Evolutionary conservation across 2,329 filamentous ascomycete species (phyloP), one percentile per base, ranked within the genome.

Genomic region (Arthrocladium fulminans): DNA sequence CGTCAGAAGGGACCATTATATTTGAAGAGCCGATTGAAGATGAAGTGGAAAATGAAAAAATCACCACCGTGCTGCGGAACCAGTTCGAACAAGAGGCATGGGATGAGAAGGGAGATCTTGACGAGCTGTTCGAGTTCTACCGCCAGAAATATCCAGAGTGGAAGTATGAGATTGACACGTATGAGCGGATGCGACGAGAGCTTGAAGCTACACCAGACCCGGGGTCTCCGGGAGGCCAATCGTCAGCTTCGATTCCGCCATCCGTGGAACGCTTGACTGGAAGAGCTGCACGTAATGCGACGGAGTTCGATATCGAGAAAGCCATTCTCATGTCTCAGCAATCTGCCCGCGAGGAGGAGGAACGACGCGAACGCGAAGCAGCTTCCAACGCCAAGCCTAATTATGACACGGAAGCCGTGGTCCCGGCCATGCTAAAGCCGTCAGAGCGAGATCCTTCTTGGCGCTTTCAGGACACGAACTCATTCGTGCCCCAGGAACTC

Each of bases 301-400:
- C 69, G 47, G 71, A 74, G 51, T 60, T 73, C 3, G 71, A 74
- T 48, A 68, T 74, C 41, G 66, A 73, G 48, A 71, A 68, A 46
- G 70, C 70, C 2, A 61, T 74, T 29, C 64, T 66, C 34, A 68
- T 68, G 24, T 74, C 72, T 1, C 67, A 70, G 45, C 70, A 73
- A 15, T 71, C 70, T 22, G 67, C 68, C 0, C 66, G 69, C 52
- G 70, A 73, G 56, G 70, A 73, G 53, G 62, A 68, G 15, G 67
- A 71, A 52, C 63, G 68, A 39, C 65, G 69, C 41, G 59, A 61
- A 41, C 60, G 68, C 25, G 67, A 65, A 24, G 66, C 65, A 45
- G 67, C 68, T 53, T 65, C 65, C 9, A 71, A 66, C 6, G 67
- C 68, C 10, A 63, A 63, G 27, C 69, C 69, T 3, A 71, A 74